phyloP scores from a whole-genome alignment of 2,329 filamentous ascomycete genomes.

The Nemania serpens region DNA sequence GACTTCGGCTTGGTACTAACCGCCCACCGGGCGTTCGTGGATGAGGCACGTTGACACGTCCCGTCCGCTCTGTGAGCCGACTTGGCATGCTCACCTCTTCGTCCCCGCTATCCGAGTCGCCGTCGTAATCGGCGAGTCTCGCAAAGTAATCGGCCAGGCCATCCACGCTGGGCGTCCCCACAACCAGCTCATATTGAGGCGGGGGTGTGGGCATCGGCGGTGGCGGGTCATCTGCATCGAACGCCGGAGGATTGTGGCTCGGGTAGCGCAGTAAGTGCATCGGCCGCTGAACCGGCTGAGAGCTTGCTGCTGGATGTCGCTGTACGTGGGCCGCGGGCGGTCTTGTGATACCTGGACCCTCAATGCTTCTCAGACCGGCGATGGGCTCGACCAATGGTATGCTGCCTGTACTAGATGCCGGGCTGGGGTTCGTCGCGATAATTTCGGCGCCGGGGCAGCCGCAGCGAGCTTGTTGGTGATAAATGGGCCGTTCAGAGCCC shows the following conservation, averaged over 20 bases:
- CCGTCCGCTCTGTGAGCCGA: constrained; percentile 55
- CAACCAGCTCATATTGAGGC: constrained; percentile 80
- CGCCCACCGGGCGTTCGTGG: constrained; percentile 59
- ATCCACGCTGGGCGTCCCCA: constrained; percentile 70
- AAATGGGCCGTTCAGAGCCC: constrained; percentile 56
- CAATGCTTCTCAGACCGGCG: constrained; percentile 20
- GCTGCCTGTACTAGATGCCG: constrained; percentile 63
- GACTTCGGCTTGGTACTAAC: constrained; percentile 58
- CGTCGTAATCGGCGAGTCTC: constrained; percentile 74
- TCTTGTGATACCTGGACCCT: constrained; percentile 44
- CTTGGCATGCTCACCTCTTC: constrained; percentile 39
- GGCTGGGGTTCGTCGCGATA: constrained; percentile 64
- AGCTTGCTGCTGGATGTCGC: constrained; percentile 32
- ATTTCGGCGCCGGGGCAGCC: constrained; percentile 58
- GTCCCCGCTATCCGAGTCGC: constrained; percentile 44
- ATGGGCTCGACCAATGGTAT: constrained; percentile 47
- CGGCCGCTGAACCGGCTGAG: constrained; percentile 51
- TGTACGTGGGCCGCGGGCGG: constrained; percentile 65
- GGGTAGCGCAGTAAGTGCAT: constrained; percentile 84
- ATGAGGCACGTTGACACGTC: constrained; percentile 62
- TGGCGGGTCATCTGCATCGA: constrained; percentile 79
- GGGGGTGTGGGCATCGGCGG: constrained; percentile 74
- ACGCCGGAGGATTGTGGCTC: constrained; percentile 86
- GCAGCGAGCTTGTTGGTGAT: constrained; percentile 54
- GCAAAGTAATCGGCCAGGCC: constrained; percentile 85